These are phyloP conservation scores for Petasospora rhodanensis DNA, from an alignment of 1,139 yeast species.

Conservation along the genomic window DNA sequence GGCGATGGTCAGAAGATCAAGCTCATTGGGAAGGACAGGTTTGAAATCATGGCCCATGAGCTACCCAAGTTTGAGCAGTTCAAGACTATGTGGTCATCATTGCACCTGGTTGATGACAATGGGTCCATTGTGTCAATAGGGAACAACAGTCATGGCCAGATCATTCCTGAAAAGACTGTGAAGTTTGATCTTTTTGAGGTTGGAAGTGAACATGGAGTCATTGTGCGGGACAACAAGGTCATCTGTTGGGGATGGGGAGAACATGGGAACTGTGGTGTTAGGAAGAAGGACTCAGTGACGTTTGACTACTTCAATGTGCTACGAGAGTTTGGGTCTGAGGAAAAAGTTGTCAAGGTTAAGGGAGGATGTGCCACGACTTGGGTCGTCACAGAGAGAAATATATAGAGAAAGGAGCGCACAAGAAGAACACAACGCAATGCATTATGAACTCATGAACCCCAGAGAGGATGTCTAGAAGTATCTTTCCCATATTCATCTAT, in stretches of 20 bases:
- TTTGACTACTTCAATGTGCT: constrained; percentile 38
- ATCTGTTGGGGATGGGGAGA: constrained; percentile 98
- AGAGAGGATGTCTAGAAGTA: constrained; percentile 76
- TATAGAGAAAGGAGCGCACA: constrained; percentile 14
- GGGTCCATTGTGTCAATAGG: constrained; percentile 50
- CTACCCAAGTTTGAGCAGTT: constrained; percentile 20
- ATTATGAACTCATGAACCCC: no score
- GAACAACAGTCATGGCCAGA: constrained; percentile 74
- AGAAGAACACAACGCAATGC: no score
- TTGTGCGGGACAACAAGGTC: constrained; percentile 32
- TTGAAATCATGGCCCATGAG: constrained; percentile 15
- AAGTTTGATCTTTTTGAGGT: constrained; percentile 31
- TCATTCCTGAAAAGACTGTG: constrained; percentile 30
- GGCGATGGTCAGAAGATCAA: constrained; percentile 11
- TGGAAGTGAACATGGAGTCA: constrained; percentile 86
- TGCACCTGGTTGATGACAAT: constrained; percentile 42
- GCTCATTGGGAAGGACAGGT: constrained; percentile 30
- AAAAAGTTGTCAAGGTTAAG: constrained; percentile 33
- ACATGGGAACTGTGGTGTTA: constrained; percentile 86
- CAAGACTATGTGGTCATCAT: constrained; percentile 78
- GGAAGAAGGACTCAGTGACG: constrained; percentile 29
- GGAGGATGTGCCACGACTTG: constrained; percentile 48
- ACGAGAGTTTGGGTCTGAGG: constrained; percentile 13
- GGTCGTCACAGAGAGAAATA: constrained; percentile 23
- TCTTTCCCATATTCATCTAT: constrained; percentile 77